These are phyloP conservation scores for Hyphopichia khmerensis DNA, from an alignment of 1,139 yeast genomes.

Conservation along the genomic window DNA sequence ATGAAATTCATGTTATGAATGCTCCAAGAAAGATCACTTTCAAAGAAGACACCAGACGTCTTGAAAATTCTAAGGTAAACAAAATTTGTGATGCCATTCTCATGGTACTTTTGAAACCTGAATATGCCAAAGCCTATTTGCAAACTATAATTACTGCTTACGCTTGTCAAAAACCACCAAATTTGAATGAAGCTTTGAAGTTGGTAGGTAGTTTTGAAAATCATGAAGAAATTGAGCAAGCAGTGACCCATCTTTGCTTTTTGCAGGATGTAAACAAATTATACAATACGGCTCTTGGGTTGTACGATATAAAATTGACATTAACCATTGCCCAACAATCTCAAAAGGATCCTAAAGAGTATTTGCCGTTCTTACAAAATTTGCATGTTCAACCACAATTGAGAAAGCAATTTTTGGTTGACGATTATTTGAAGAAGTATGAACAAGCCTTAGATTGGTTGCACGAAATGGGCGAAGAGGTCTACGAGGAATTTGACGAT, in stretches of 20 bases:
- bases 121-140: conserved; percentile 56
- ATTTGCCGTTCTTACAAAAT: conserved; percentile 84
- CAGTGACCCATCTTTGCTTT: conserved; percentile 83
- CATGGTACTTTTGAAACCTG: conserved; percentile 51
- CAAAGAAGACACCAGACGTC: conserved; percentile 28
- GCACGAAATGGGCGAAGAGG: conserved; percentile 47
- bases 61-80: conserved; percentile 63
- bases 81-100: conserved; percentile 73
- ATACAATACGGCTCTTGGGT: conserved; percentile 76
- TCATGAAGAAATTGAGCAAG: conserved; percentile 54
- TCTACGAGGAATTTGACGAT: conserved; percentile 60
- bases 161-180: conserved; percentile 90
- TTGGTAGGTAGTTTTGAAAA: conserved; percentile 52
- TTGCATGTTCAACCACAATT: conserved; percentile 66
- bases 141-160: conserved; percentile 88
- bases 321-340: conserved; percentile 90
- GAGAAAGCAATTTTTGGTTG: conserved; percentile 75
- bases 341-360: conserved; percentile 97
- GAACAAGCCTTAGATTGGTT: conserved; percentile 71
- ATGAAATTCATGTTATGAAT: conserved; percentile 6
- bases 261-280: conserved; percentile 84
- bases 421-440: conserved; percentile 68
- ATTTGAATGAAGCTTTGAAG: conserved; percentile 68
- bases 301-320: conserved; percentile 80
- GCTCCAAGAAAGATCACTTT: conserved; percentile 19